Evolutionary conservation across 2,329 filamentous ascomycete species (phyloP), one percentile per base, ranked within the genome.

Genomic region (Geosmithia morbida): DNA sequence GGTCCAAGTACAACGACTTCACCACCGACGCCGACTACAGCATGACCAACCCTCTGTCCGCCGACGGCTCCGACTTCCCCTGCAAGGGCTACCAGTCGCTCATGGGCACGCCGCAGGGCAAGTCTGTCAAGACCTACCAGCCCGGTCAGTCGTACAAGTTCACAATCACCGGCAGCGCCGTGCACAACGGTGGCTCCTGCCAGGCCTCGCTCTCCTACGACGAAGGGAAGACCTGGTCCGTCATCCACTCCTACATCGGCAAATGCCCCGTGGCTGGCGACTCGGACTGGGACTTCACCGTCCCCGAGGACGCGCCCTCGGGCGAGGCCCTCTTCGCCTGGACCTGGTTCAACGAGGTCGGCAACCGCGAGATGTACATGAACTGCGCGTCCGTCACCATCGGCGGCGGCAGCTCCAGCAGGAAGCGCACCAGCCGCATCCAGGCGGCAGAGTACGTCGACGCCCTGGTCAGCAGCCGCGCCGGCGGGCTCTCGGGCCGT

Each of bases 301-400:
- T 89, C 30, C 85, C 85, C 8, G 61, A 65, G 2, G 77, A 82
- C 53, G 76, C 78, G 1, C 77, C 78, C n/a, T 57, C 63, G 50
- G 68, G 63, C 63, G 74, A 80, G 33, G 82, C 78, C 49, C 61
- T 89, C 43, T 74, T 89, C 46, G 78, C 79, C 39, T 90, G 86
- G 86, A 79, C 78, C 22, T 86, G 82, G 82, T 82, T 85, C 66
- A 87, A 87, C 69, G 68, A 79, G 53, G 64, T 83, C 41, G 85
- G 85, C 22, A 88, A 88, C 65, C 75, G 85, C 44, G 85, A 90
- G 61, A 85, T 85, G 76, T 92, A 92, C 73, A 87, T 87, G 82
- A 87, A 87, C 66, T 92, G 86, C 58, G 85, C 85, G 7, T 70
- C 75, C 46, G 74, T 89, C 55, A 77, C 74, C 51, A 79, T 88